phyloP scores from a whole-genome alignment of 805 yeast species.

The Candida germanica region DNA sequence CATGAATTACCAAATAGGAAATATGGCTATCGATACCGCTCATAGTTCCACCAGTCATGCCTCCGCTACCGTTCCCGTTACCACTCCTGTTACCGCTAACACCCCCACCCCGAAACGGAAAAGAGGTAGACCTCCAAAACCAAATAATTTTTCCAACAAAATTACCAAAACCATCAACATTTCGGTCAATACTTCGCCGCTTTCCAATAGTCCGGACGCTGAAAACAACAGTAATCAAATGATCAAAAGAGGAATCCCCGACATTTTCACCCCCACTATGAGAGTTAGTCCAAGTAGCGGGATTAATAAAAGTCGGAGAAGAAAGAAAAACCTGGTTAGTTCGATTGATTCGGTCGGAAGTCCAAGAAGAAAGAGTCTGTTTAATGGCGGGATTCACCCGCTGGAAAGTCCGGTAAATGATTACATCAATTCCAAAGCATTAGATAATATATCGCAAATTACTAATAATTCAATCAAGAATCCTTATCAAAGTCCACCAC shows the following conservation, averaged over 20 bases:
- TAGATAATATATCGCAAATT: constrained; percentile 32
- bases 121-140: constrained; percentile 48
- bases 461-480: constrained; percentile 13
- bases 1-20: neutral
- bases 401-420: constrained; percentile 11
- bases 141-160: constrained; percentile 32
- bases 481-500: constrained; percentile 12
- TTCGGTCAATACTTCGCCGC: constrained; percentile 37
- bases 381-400: constrained; percentile 5
- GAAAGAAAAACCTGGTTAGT: constrained; percentile 5
- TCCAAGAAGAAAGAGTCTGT: constrained; percentile 7
- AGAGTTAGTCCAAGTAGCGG: constrained; percentile 32
- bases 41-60: neutral
- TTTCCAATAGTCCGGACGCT: constrained; percentile 34
- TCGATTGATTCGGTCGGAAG: neutral
- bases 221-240: constrained; percentile 37
- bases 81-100: neutral
- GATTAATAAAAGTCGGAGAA: constrained; percentile 1
- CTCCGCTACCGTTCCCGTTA: constrained; percentile 1
- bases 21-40: neutral
- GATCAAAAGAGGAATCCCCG: constrained; percentile 41
- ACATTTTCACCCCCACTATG: constrained; percentile 43
- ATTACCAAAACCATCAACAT: constrained; percentile 41
- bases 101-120: constrained; percentile 29
- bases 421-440: constrained; percentile 27